Percentiles rank a stretch among this genome's conserved stretches.
Conservation (phyloP, 208 protist species). For the Cochliopodium minus region DNA sequence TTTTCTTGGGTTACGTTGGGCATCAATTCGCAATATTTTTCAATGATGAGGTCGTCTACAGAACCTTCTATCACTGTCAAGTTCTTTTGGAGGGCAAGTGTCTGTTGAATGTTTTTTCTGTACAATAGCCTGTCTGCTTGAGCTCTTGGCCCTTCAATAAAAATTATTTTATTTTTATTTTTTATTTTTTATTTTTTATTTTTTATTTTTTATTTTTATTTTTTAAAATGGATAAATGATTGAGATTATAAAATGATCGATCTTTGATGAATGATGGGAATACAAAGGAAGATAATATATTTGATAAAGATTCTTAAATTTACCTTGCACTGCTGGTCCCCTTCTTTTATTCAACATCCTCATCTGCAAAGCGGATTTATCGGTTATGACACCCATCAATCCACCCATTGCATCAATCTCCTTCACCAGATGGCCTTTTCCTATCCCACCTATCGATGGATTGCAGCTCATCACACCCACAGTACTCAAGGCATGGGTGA, state of each 20-base stretch:
- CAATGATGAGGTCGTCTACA: conserved; percentile 37
- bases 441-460: conserved; percentile 67
- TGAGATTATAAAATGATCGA: neutral
- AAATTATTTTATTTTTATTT: too few species aligned
- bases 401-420: conserved; percentile 66
- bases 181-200: conserved; percentile 10
- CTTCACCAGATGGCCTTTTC: conserved; percentile 54
- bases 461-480: conserved; percentile 69
- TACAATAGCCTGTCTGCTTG: conserved; percentile 48
- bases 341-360: conserved; percentile 45
- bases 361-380: conserved; percentile 52
- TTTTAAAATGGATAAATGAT: neutral
- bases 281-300: conserved; percentile 27
- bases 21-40: too few species aligned
- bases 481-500: conserved; percentile 48
- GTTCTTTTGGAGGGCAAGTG: conserved; percentile 10
- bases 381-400: conserved; percentile 47
- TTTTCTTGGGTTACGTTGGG: too few species aligned
- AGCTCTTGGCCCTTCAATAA: conserved; percentile 40
- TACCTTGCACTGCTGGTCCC: conserved; percentile 44
- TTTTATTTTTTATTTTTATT: neutral
- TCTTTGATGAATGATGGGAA: conserved; percentile 16
- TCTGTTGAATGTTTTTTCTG: conserved; percentile 12
- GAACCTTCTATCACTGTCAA: conserved; percentile 24
- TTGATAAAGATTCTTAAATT: conserved; percentile 15